phyloP scores from a whole-genome alignment of 768 basidiomycete species.

The Tricholoma flavovirens region DNA sequence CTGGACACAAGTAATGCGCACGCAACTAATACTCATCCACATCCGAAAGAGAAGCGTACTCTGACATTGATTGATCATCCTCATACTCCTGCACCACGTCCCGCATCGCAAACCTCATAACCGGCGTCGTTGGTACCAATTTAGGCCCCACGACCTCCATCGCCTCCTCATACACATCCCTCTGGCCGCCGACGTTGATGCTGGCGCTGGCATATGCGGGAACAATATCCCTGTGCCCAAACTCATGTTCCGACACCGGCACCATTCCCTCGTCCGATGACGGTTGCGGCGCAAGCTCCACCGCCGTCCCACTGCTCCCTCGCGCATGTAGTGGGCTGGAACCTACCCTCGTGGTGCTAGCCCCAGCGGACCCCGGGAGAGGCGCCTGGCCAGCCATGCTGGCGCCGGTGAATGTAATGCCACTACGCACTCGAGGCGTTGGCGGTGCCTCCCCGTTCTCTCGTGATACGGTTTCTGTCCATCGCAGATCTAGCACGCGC shows the following conservation, averaged over 20 bases:
- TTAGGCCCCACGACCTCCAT: conserved; percentile 68
- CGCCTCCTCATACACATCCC: conserved; percentile 44
- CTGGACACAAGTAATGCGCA: neutral
- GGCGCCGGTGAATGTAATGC: conserved; percentile 5
- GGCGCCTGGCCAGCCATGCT: neutral
- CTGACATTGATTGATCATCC: conserved; percentile 66
- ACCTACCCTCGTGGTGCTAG: neutral
- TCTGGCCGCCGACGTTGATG: conserved; percentile 11
- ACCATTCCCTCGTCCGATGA: conserved; percentile 26
- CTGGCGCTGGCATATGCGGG: neutral
- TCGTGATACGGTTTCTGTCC: conserved; percentile 65
- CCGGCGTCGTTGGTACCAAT: conserved; percentile 70
- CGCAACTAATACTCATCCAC: conserved; percentile 39
- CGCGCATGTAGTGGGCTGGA: conserved; percentile 13
- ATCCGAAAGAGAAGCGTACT: conserved; percentile 75
- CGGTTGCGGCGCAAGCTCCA: conserved; percentile 25
- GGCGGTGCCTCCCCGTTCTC: conserved; percentile 36
- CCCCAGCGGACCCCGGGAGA: neutral
- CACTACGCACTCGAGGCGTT: conserved; percentile 16
- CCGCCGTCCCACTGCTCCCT: conserved; percentile 37
- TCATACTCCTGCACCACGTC: conserved; percentile 82
- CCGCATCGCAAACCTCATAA: conserved; percentile 80
- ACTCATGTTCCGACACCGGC: conserved; percentile 34
- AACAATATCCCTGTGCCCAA: conserved; percentile 16
- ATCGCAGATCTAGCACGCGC: conserved; percentile 66